These are phyloP conservation scores for Trichoderma sp. DNA, from an alignment of 2,329 filamentous ascomycete species.

Conservation along the genomic window DNA sequence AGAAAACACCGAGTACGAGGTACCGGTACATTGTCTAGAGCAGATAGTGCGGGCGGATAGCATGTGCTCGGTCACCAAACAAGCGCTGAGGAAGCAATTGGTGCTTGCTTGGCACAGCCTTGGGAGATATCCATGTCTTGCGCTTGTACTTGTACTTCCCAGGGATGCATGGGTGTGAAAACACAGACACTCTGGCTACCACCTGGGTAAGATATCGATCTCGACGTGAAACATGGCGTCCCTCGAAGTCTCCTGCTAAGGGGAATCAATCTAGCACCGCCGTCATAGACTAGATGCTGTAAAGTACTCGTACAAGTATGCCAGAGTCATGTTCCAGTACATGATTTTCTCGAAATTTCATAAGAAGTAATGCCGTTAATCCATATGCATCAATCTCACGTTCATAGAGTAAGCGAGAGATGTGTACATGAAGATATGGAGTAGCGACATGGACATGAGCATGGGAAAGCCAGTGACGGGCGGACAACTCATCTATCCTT, in stretches of 20 bases:
- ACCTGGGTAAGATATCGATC: neutral
- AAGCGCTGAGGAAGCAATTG: neutral
- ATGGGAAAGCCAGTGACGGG: neutral
- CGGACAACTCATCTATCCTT: slow-evolving; percentile 2
- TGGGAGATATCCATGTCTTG: neutral
- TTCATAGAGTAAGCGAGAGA: neutral
- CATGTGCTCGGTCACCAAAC: neutral
- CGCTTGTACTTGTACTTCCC: neutral
- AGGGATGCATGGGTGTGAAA: slow-evolving; percentile 1
- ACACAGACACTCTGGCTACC: neutral
- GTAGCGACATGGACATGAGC: neutral
- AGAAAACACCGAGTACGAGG: neutral
- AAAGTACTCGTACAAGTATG: neutral
- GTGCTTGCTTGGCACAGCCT: neutral
- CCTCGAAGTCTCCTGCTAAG: neutral
- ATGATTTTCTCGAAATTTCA: neutral
- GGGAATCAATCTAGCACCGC: neutral
- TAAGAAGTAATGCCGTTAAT: neutral
- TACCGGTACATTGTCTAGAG: neutral
- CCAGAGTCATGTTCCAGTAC: neutral
- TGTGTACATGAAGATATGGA: neutral
- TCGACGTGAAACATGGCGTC: slow-evolving; percentile 8
- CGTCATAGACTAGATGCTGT: neutral
- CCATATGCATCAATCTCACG: neutral
- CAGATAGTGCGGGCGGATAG: neutral